Base-by-base conservation (phyloP, 1,284 basidiomycete genomes). In the Ustilago hordei region DNA sequence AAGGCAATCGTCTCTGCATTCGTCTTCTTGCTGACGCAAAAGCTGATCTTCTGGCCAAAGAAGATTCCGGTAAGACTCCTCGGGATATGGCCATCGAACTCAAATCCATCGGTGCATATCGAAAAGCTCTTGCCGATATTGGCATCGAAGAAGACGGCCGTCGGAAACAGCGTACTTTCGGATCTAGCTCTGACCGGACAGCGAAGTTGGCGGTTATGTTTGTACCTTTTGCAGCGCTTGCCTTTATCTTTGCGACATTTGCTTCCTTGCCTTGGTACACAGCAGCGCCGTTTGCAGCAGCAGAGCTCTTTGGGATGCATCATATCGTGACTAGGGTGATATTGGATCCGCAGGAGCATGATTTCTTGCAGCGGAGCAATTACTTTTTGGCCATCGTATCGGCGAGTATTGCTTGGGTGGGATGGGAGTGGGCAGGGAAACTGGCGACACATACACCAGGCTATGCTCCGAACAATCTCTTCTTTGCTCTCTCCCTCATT, bases 1-100 rank as follows among this genome's bases (percentile, higher is more conserved):
- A 95, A 72, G 97, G 96, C 8, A 97, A 95, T 83, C 89, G 92
- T 61, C 85, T 87, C 15, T 95, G 94, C 84, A 96, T 99, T 63
- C 90, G 92, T 31, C 90, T 92, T 56, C 88, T 99, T 13, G 87
- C 97, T 12, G 92, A 94, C 77, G 92, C 92, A 17, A 95, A 95
- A 0, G 93, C 92, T 0, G 93, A 95, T 85, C 87, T 98, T 12
- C 89, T 89, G 47, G 91, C 92, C 5, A 93, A 93, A 83, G 95
- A 96, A 78, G 90, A 90, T 17, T 91, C 93, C 58, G 93, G 93
- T 3, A 91, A 97, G 86, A 96, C 95, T 0, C 91, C 96, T 13
- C 89, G 92, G 58, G 97, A 98, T 81, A 95, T 99, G 93, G 95
- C 97, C 0, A 89, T 92, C 11, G 95, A 98, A 87, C 88, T 99